phyloP scores from a whole-genome alignment of 1,284 basidiomycete genomes.

The Irpex lacteus region DNA sequence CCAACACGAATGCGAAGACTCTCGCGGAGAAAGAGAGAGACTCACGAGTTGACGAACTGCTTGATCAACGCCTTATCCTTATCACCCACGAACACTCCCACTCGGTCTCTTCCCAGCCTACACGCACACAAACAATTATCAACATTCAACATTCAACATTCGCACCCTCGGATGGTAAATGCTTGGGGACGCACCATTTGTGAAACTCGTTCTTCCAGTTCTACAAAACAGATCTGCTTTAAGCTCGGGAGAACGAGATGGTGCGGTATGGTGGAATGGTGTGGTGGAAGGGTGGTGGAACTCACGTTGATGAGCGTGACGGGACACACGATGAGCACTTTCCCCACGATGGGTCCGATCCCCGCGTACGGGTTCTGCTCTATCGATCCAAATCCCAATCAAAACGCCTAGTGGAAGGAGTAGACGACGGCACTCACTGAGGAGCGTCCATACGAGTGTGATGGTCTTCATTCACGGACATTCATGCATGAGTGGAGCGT shows the following conservation, averaged over 20 bases:
- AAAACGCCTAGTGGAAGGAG: slow-evolving; percentile 5
- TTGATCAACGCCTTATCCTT: slow-evolving; percentile 71
- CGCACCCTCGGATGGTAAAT: slow-evolving; percentile 11
- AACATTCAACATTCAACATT: slow-evolving; percentile 1
- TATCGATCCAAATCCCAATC: slow-evolving; percentile 25
- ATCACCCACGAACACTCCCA: slow-evolving; percentile 81
- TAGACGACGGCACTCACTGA: slow-evolving; percentile 52
- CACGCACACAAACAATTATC: not conserved
- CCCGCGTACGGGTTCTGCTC: slow-evolving; percentile 83
- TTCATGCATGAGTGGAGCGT: not conserved
- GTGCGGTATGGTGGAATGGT: too few relatives aligned
- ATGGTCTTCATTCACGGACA: slow-evolving; percentile 50
- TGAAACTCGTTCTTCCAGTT: slow-evolving; percentile 97
- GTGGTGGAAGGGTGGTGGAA: not conserved
- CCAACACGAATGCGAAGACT: not conserved
- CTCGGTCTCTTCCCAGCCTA: slow-evolving; percentile 76
- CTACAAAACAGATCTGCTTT: slow-evolving; percentile 32
- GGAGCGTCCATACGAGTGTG: slow-evolving; percentile 81
- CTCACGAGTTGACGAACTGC: slow-evolving; percentile 74
- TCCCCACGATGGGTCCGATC: slow-evolving; percentile 60
- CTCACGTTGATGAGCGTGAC: slow-evolving; percentile 84
- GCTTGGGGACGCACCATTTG: slow-evolving; percentile 65
- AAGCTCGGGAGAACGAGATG: slow-evolving; percentile 4
- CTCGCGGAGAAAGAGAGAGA: not conserved
- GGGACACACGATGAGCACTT: slow-evolving; percentile 92